Evolutionary conservation across 2,329 filamentous ascomycete genomes (phyloP), one percentile per base, ranked within the genome.

Genomic region (Amesomyces nigricolor): DNA sequence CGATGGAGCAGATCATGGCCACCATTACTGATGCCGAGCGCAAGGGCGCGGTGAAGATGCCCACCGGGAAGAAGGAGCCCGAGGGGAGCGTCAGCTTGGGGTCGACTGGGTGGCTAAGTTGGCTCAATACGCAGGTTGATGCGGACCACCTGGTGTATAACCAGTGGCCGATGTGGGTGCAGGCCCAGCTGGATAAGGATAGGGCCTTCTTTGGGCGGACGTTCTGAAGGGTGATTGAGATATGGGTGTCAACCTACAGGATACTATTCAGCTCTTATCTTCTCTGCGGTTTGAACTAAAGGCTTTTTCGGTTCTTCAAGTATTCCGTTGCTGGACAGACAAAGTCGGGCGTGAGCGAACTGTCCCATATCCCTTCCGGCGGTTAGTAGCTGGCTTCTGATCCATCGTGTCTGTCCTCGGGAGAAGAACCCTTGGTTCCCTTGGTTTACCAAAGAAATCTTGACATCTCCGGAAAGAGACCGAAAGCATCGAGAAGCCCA

Each of bases 111-210:
- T 82, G 79, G 79, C 71, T 82, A 10, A 72, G 68, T 62, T 70
- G 77, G 52, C 69, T 80, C 35, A 82, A 82, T 62, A 63, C 68
- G 10, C 70, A 73, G 57, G 70, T 82, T 16, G 73, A 75, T 56
- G 66, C 65, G 32, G 72, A 74, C 58, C 72, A 79, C 52, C 66
- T 65, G 48, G 60, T 61, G 19, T 79, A 78, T 58, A 81, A 81
- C 53, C 67, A 71, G 60, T 82, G 77, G 78, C 79, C 79, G 14
- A 55, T 71, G 63, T 82, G 79, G 79, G 78, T 81, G 4, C 75
- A 80, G 62, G 69, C 70, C 52, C 75, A 78, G 67, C 65, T 81
- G 50, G 72, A 74, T 7, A 60, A 59, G 42, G 75, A 82, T 50
- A 58, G 69, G n/a, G 62, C 64, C 0, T 77, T 72, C 56, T 82